These are phyloP conservation scores for Stephania cephalantha DNA, from an alignment of 164 flowering plant genomes.

Conservation along the genomic window DNA sequence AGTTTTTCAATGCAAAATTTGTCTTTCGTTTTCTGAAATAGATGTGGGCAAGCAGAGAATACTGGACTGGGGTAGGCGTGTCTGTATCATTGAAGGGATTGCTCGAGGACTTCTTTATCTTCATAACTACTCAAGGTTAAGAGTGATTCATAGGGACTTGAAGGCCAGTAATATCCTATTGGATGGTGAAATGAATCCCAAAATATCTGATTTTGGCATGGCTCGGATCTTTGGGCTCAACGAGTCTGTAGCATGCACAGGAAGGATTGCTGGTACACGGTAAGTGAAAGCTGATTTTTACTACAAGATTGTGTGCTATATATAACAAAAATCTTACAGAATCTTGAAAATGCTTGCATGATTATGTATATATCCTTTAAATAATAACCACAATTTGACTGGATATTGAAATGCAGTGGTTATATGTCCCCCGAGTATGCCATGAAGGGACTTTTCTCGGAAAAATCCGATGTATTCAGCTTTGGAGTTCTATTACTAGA, in stretches of 20 bases:
- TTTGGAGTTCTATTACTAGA: conserved; percentile 14
- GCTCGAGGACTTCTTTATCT: conserved; percentile 12
- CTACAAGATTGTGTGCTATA: neutral
- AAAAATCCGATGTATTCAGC: conserved; percentile 12
- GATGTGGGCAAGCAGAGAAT: neutral
- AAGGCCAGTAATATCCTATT: conserved; percentile 11
- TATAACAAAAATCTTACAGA: neutral
- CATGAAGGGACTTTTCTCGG: conserved; percentile 12
- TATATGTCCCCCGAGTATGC: conserved; percentile 14
- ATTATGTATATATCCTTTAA: neutral
- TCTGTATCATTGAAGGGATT: conserved; percentile 12
- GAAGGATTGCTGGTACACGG: conserved; percentile 8
- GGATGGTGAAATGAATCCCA: conserved; percentile 12
- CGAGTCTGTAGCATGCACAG: conserved; percentile 4
- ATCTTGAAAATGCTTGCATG: too few relatives aligned
- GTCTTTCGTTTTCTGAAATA: neutral
- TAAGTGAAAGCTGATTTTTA: neutral
- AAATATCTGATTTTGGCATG: conserved; percentile 11
- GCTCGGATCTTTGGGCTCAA: conserved; percentile 1
- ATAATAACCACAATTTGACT: neutral
- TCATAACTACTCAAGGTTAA: conserved; percentile 10
- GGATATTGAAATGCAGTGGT: conserved; percentile 1
- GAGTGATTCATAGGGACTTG: conserved; percentile 11
- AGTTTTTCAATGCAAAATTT: too few relatives aligned
- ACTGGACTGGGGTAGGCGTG: conserved; percentile 4